Evolutionary conservation across 2,329 filamentous ascomycete species (phyloP).

Genomic region (Calonectria pseudoreteaudii): DNA sequence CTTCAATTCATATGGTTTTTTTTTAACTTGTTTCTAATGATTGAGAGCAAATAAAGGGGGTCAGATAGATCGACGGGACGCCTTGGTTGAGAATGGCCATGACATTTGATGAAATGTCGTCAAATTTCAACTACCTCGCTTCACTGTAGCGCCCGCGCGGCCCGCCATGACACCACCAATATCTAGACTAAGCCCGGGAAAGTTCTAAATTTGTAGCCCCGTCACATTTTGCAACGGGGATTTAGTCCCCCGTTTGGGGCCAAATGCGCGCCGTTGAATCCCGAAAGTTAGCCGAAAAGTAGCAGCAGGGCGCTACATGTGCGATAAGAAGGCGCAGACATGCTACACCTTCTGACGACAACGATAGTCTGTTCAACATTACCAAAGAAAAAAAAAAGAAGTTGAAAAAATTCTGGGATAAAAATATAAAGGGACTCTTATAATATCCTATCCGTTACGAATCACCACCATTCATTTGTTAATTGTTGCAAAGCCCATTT

Average conservation of each 20-base stretch:
- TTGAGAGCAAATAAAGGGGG: background rate
- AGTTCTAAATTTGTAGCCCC: background rate
- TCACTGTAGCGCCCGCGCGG: background rate
- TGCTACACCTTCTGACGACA: constrained; percentile 5
- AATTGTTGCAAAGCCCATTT: background rate
- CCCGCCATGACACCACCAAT: background rate
- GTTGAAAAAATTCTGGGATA: background rate
- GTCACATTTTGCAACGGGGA: background rate
- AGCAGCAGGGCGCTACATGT: background rate
- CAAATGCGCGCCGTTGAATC: background rate
- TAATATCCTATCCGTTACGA: background rate
- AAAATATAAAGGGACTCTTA: background rate
- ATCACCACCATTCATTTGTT: background rate
- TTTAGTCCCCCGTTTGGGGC: background rate
- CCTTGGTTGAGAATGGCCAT: background rate
- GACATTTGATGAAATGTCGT: background rate
- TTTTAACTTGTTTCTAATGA: background rate
- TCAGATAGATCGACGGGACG: background rate
- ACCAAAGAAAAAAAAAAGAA: background rate
- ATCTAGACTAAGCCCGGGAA: background rate
- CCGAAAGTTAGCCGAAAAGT: constrained; percentile 6
- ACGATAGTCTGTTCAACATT: background rate
- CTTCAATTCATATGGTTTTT: background rate
- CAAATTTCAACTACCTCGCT: background rate
- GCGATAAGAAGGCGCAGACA: constrained; percentile 1